Base-by-base conservation (phyloP, 106 monocot genomes). In the Cymbidium sinense region DNA sequence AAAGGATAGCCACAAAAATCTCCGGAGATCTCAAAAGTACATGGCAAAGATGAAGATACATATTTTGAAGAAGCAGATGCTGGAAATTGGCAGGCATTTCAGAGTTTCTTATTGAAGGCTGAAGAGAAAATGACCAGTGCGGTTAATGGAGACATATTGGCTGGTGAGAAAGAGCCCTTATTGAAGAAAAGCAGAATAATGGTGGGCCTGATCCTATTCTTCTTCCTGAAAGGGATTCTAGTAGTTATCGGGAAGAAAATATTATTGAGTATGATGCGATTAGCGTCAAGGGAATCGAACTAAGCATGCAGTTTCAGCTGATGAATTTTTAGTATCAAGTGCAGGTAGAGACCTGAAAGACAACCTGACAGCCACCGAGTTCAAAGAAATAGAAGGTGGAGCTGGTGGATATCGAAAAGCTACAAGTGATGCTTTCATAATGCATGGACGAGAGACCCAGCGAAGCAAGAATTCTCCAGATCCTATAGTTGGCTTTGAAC, bases 71-170 rank as follows among this genome's bases (percentile, higher is more conserved):
- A 90, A 50, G 84, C 81, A 76, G 87, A 88, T 70, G 86, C 92
- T 73, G 90, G 90, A 73, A 88, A 90, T 79, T 99, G 96, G 96
- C 81, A 92, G 70, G 92, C 83, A 34, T 94, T 99, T 70, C 94
- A 99, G 79, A 94, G 81, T 81, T 90, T 94, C 83, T 82, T 99
- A 51, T 64, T 99, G 34, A 94, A 78, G 83, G 83, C 89, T 76
- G 92, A 92, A 84, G 98, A 99, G 39, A 82, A 88, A 21, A 80
- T 75, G 23, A 27, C 74, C 34, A 80, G 70, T 34, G 29, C 61
- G 69, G 83, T 77, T 78, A 84, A 87, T 79, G 62, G 31, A 33
- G 87, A 83, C 54, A 84, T 95, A 76, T 95, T 90, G 79, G 62
- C 92, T 75, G 74, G 86, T 84, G 98, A 94, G 80, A 94, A 88